A percentile compares a stretch with the other conserved stretches of the same genome.
phyloP scores from a whole-genome alignment of 2,329 filamentous ascomycete species.

The Rhynchosporium secalis region DNA sequence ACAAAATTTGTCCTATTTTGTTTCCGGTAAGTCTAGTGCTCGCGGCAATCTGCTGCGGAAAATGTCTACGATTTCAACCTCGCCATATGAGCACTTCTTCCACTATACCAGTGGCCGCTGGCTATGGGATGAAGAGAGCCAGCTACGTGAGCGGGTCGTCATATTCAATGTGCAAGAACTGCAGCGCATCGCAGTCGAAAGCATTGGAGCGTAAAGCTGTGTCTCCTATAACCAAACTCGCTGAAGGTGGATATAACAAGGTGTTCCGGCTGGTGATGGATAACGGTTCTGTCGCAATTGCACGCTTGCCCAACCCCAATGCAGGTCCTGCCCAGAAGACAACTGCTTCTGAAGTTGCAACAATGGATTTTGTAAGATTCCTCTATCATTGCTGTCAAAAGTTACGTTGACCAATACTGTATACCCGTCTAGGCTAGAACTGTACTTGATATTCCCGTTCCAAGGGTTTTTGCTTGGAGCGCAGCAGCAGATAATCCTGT shows the following conservation, averaged over 20 bases:
- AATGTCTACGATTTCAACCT: no score
- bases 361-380: conserved; percentile 33
- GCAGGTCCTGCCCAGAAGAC: conserved; percentile 26
- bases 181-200: conserved; percentile 38
- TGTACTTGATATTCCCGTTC: conserved; percentile 29
- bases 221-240: conserved; percentile 42
- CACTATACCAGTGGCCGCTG: conserved; percentile 41
- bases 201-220: conserved; percentile 38
- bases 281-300: conserved; percentile 36
- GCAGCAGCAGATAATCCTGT: conserved; percentile 32
- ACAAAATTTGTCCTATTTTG: no score
- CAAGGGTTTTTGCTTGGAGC: conserved; percentile 29
- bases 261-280: conserved; percentile 41
- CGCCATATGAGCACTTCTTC: conserved; percentile 32
- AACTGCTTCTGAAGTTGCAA: conserved; percentile 35
- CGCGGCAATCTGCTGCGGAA: no score
- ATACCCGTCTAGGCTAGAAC: conserved; percentile 26
- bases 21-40: neutral
- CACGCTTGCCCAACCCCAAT: conserved; percentile 30
- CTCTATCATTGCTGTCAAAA: neutral
- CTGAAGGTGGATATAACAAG: conserved; percentile 44
- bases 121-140: conserved; percentile 42
- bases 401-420: conserved; percentile 10
- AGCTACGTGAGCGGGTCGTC: conserved; percentile 39
- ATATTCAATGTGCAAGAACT: conserved; percentile 42